Evolutionary conservation across 2,329 filamentous ascomycete genomes (phyloP), one percentile per base, ranked within the genome.

Genomic region (Fusarium buxicola): DNA sequence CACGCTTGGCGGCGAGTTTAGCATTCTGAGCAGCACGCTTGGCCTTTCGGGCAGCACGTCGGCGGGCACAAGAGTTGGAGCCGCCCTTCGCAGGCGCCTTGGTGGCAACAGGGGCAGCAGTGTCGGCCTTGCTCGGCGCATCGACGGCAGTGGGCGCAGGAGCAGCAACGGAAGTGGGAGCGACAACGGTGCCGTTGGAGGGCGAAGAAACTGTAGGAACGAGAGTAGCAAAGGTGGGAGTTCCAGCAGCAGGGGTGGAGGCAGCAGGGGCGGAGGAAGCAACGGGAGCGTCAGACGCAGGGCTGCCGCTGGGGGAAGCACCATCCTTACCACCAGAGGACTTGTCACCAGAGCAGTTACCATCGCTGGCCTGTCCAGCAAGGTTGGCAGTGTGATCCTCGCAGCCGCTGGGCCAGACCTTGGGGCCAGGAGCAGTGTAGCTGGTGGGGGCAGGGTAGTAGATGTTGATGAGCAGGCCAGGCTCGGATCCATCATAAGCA

Each of bases 361-460:
- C 75, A 30, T 77, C 75, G 46, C 58, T 70, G 18, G 64, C 43
- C 69, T 72, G 68, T 11, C 73, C 75, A 24, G 59, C 65, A 5
- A 72, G 59, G 74, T 77, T 77, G 65, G 73, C 70, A 34, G 75
- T 77, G 70, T 77, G 74, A 58, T 77, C 75, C 66, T 73, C 71
- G 58, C 75, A 77, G 25, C 53, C 54, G 52, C 66, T 70, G 63
- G 75, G 75, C 74, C 75, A 77, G 54, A 68, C 63, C 15, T 57
- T 65, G 45, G 74, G 75, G 25, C 75, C 75, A 7, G 75, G 72
- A 13, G 74, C 66, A 16, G 55, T 64, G 69, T 77, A 77, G 63
- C 51, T 72, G 21, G 65, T 72, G 1, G 72, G 72, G 8, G 62
- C 69, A 15, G 75, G 75, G 68, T 73, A 77, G 72, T 76, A 76